Conservation (phyloP, 208 protist species). For the Leishmania braziliensis region DNA sequence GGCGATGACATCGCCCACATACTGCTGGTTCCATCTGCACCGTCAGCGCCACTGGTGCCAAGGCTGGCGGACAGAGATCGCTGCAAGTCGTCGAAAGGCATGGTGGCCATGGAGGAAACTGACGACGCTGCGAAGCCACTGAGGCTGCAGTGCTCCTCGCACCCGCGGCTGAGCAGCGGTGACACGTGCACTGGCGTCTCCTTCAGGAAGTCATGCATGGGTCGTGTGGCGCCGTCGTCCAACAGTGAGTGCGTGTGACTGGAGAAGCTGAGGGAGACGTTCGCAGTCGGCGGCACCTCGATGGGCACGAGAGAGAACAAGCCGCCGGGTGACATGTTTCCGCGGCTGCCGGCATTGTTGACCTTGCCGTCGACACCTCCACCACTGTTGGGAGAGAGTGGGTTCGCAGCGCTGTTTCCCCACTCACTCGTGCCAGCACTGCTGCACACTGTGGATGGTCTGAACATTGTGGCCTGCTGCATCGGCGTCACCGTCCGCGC, state of each 20-base stretch:
- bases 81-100: neutral
- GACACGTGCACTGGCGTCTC: neutral
- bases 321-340: neutral
- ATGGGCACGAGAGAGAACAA: neutral
- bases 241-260: neutral
- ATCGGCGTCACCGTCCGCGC: neutral
- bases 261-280: neutral
- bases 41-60: neutral
- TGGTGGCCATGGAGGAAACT: neutral
- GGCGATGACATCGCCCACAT: neutral
- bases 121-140: neutral
- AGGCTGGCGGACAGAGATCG: conserved; percentile 4
- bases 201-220: neutral
- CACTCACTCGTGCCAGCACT: neutral
- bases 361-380: neutral
- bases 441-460: neutral
- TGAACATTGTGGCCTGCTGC: neutral
- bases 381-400: neutral
- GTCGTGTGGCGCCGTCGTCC: neutral
- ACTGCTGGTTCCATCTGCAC: neutral
- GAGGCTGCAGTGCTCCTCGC: neutral
- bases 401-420: neutral
- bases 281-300: neutral
- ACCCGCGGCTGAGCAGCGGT: neutral
- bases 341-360: neutral